phyloP scores from a whole-genome alignment of 192 early-diverging fungal species.

The Linnemannia zychae region DNA sequence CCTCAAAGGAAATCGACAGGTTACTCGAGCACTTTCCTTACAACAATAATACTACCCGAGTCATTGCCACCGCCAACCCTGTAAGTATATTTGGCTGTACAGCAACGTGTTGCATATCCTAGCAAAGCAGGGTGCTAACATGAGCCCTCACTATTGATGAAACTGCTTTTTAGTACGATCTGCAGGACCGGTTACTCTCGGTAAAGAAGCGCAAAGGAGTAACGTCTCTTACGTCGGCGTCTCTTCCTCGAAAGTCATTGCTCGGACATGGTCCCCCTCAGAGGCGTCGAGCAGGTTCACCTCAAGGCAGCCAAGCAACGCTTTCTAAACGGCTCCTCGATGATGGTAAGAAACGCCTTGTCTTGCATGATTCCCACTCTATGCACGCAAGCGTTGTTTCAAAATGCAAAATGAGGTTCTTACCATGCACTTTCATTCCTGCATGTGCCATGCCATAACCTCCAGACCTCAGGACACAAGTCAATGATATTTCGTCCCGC shows the following conservation, averaged over 20 bases:
- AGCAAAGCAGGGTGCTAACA: background rate
- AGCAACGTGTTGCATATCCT: background rate
- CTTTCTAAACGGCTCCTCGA: conserved; percentile 25
- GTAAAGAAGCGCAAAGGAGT: conserved; percentile 6
- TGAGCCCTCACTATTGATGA: background rate
- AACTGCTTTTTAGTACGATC: background rate
- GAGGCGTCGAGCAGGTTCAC: background rate
- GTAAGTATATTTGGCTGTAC: background rate
- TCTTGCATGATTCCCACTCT: background rate
- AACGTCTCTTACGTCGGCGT: background rate
- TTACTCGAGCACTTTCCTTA: conserved; percentile 47
- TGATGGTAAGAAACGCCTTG: conserved; percentile 14
- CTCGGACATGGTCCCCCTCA: conserved; percentile 27
- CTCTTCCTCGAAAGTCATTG: conserved; percentile 22
- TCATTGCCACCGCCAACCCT: background rate
- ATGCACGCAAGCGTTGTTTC: background rate
- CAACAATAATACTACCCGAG: conserved; percentile 2
- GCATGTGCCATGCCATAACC: background rate
- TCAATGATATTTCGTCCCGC: conserved; percentile 30
- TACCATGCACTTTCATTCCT: background rate
- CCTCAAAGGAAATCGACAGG: conserved; percentile 39
- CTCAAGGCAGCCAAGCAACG: background rate
- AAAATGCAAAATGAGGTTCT: background rate
- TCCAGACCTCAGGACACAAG: conserved; percentile 22
- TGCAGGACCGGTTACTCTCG: conserved; percentile 1